Base-by-base conservation (phyloP, 2,329 filamentous ascomycete genomes). In the Gliomastix tumulicola region DNA sequence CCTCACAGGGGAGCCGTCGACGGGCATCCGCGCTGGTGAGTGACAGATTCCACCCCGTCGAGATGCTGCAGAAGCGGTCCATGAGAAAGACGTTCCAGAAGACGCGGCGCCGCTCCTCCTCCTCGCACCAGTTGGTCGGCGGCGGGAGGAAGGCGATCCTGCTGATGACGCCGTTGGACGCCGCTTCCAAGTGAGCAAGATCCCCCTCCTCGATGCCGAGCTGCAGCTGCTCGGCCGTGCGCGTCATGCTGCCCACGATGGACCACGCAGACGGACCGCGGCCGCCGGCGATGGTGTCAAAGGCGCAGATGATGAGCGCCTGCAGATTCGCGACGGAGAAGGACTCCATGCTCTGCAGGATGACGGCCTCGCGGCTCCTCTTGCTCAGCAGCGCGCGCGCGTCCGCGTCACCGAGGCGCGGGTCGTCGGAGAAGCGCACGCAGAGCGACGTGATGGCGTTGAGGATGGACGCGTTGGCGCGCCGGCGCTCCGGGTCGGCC, bases 61-160 rank as follows among this genome's bases (percentile, higher is more conserved):
- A 53, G 12, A 65, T 59, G 49, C 49, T 48, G 45, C 54, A 59
- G 51, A 68, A 66, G 7, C 61, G 48, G 25, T 66, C 61, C 39
- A 64, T 48, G 3, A 57, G 44, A 40, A 65, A 65, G 4, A 63
- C 51, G 11, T 55, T 61, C 62, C 62, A 65, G 37, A 65, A 66
- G 4, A 66, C 54, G 1, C 62, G 45, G 3, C 63, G 48, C 6
- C 61, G 44, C 38, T 63, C 60, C 41, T 65, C 63, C 3, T 49
- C 46, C 37, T 64, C 60, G 2, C 46, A 46, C 62, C 62, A 65
- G 17, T 42, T 50, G 3, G 47, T 43, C 3, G 47, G 49, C 0
- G 50, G 44, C 27, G 43, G 32, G 0, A 66, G 46, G 22, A 65
- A 66, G 0, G 32, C 21, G 10, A 34, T 34, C 17, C 32, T 16